phyloP scores from a whole-genome alignment of 371 early-diverging fungal genomes.

The Mucor saturninus region DNA sequence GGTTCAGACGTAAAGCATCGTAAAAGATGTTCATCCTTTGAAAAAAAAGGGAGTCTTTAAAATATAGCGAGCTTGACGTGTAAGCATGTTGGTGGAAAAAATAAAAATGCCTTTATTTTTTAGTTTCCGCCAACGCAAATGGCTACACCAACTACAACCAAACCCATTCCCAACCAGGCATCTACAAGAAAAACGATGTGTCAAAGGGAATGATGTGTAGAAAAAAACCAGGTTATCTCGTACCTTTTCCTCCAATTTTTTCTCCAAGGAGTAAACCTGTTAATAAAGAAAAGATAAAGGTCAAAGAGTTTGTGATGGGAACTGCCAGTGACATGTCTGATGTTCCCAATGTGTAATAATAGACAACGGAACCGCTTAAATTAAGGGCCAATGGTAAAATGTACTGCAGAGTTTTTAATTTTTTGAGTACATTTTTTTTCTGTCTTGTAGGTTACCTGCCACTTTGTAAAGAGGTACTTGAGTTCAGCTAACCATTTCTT shows the following conservation, averaged over 20 bases:
- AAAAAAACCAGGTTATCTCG: conserved; percentile 9
- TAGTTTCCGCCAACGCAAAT: conserved; percentile 60
- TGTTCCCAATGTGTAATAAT: conserved; percentile 89
- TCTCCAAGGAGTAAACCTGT: conserved; percentile 86
- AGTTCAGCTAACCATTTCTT: conserved; percentile 70
- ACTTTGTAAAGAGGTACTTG: conserved; percentile 80
- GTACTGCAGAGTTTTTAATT: conserved; percentile 52
- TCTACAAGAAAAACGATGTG: conserved; percentile 20
- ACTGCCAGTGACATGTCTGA: conserved; percentile 92
- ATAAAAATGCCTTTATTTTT: neutral
- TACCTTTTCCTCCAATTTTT: conserved; percentile 61
- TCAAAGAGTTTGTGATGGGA: conserved; percentile 90
- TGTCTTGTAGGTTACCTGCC: conserved; percentile 67
- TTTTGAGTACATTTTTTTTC: too few species aligned
- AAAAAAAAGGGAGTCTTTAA: too few species aligned
- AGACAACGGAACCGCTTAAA: conserved; percentile 87
- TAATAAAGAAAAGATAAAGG: conserved; percentile 83
- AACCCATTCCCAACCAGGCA: conserved; percentile 67
- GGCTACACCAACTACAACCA: conserved; percentile 69
- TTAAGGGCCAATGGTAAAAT: conserved; percentile 87
- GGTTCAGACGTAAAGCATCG: too few species aligned
- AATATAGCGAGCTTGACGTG: too few species aligned
- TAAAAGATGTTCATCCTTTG: too few species aligned
- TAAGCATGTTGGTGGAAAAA: too few species aligned
- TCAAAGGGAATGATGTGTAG: neutral